These are phyloP conservation scores for Trichosporon faecale DNA, from an alignment of 1,284 basidiomycete genomes.

Conservation along the genomic window DNA sequence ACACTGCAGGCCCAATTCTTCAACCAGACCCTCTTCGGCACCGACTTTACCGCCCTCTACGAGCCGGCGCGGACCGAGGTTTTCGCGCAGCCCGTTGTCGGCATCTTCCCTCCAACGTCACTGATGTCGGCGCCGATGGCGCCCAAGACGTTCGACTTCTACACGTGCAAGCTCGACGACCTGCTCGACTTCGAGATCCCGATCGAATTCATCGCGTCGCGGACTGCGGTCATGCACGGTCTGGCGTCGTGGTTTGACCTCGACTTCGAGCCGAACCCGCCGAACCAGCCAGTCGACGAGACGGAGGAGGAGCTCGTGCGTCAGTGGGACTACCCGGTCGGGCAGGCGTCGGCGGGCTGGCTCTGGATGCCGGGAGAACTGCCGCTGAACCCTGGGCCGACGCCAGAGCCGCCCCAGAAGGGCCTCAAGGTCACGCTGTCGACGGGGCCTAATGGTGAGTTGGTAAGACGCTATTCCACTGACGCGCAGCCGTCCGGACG, in stretches of 20 bases:
- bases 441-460: conserved; percentile 48
- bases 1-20: conserved; percentile 49
- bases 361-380: conserved; percentile 41
- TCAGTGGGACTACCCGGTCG: conserved; percentile 38
- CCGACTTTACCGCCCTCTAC: conserved; percentile 48
- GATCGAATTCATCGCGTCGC: conserved; percentile 45
- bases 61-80: conserved; percentile 44
- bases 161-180: conserved; percentile 44
- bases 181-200: conserved; percentile 48
- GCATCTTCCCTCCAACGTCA: conserved; percentile 50
- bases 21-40: conserved; percentile 50
- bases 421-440: conserved; percentile 46
- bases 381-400: conserved; percentile 45
- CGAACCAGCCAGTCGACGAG: conserved; percentile 10
- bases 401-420: conserved; percentile 40
- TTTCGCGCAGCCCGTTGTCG: conserved; percentile 52
- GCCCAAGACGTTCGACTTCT: conserved; percentile 51
- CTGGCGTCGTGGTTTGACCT: conserved; percentile 53
- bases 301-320: conserved; percentile 16
- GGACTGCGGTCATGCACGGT: conserved; percentile 50
- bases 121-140: conserved; percentile 41
- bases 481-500: conserved; percentile 39
- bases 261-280: conserved; percentile 36
- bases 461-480: conserved; percentile 12
- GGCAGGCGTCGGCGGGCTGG: conserved; percentile 27